These are phyloP conservation scores for Ogataea zsoltii DNA, from an alignment of 805 yeast species.

Conservation along the genomic window DNA sequence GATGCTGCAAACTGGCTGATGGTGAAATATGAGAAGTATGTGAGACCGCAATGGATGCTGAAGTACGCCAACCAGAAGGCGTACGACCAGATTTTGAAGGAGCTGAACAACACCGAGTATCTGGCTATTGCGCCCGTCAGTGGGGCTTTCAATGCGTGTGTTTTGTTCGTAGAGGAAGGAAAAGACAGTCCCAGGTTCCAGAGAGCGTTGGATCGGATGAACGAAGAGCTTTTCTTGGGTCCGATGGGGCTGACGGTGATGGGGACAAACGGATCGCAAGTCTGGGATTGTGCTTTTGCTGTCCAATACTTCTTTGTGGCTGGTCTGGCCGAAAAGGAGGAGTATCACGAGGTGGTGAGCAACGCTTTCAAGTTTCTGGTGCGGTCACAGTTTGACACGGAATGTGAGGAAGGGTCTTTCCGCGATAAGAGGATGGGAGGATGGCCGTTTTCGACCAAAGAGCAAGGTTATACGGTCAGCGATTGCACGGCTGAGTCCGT, in stretches of 20 bases:
- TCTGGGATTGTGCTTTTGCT: constrained; percentile 94
- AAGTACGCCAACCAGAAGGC: constrained; percentile 51
- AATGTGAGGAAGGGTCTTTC: constrained; percentile 73
- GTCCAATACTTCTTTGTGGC: constrained; percentile 80
- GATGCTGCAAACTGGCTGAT: constrained; percentile 61
- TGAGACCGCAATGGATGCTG: constrained; percentile 75
- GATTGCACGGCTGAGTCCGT: constrained; percentile 97
- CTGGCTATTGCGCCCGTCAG: constrained; percentile 93
- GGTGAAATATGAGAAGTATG: constrained; percentile 64
- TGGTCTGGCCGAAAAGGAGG: constrained; percentile 70
- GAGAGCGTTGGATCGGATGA: constrained; percentile 56
- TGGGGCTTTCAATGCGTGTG: constrained; percentile 80
- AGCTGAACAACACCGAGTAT: constrained; percentile 73
- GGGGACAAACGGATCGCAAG: constrained; percentile 98
- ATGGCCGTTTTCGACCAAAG: constrained; percentile 95
- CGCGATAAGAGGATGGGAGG: constrained; percentile 86
- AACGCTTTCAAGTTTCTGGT: constrained; percentile 70
- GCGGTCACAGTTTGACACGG: constrained; percentile 81
- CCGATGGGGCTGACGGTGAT: constrained; percentile 88
- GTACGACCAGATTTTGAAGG: constrained; percentile 69
- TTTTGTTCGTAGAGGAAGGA: constrained; percentile 71
- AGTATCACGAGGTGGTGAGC: constrained; percentile 63
- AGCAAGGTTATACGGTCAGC: constrained; percentile 94
- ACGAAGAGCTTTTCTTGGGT: constrained; percentile 80
- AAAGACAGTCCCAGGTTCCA: constrained; percentile 59